Conservation (phyloP, 768 basidiomycete species). For the Kwoniella dejecticola region DNA sequence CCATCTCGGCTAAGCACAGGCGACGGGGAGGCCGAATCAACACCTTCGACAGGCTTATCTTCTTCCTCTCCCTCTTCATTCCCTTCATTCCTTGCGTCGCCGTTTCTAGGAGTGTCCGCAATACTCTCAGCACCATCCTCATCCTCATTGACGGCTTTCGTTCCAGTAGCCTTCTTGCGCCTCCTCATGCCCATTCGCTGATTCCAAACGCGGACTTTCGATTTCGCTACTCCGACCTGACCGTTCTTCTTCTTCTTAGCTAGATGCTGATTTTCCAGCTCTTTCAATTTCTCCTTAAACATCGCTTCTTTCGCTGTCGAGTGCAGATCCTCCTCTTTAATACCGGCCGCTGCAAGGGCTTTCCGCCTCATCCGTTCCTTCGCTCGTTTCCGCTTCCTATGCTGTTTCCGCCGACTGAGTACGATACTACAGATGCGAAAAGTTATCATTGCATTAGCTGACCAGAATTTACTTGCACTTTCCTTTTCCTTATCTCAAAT, state of each 20-base stretch:
- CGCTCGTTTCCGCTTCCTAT: constrained; percentile 43
- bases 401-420: constrained; percentile 44
- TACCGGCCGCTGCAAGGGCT: constrained; percentile 42
- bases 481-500: too few species aligned
- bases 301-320: constrained; percentile 20
- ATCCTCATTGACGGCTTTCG: background rate
- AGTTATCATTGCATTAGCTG: too few species aligned
- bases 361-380: constrained; percentile 40
- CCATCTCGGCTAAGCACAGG: constrained; percentile 1
- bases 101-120: background rate
- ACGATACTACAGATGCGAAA: constrained; percentile 43
- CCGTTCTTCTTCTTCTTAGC: constrained; percentile 30
- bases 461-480: too few species aligned
- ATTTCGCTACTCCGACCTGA: constrained; percentile 25
- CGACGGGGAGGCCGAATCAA: background rate
- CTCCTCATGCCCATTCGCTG: constrained; percentile 13
- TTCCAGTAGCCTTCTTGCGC: constrained; percentile 22
- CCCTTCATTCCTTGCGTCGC: background rate
- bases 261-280: constrained; percentile 37
- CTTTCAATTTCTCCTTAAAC: constrained; percentile 39
- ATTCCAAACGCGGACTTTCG: constrained; percentile 43
- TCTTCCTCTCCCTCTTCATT: constrained; percentile 19
- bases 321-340: constrained; percentile 32
- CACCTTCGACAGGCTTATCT: constrained; percentile 26
- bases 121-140: constrained; percentile 3